Evolutionary conservation across 176 grass and related monocot species (phyloP), one percentile per base, ranked within the genome.

Genomic region (Oryza meyeriana): DNA sequence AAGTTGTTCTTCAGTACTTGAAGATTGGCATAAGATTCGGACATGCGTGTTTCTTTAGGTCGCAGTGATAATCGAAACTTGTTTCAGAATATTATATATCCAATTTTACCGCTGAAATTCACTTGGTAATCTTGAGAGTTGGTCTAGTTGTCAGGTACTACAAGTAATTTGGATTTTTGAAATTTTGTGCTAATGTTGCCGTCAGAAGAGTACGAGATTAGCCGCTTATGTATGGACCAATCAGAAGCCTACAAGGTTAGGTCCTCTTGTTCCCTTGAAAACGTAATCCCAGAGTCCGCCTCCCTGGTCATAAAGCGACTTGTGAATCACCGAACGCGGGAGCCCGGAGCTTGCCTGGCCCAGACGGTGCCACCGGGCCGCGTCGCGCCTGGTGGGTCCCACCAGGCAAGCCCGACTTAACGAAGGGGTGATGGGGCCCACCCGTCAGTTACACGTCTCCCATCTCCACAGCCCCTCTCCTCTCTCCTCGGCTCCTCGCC

Each of bases 391-490:
- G 27, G 12, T 4, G 18, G 32, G 61, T 16, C 20, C 4, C 6
- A 62, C 65, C 14, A 7, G n/a, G 29, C 70, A 3, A 76, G 30
- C 62, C 72, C 65, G 31, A 22, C n/a, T 58, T 34, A 33, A 13
- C 35, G 41, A 50, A 31, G 47, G 24, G 26, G 35, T 27, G 22
- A 0, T 8, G 47, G 75, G 69, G 36, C 81, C 81, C 81, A 75
- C 22, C 71, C 16, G 72, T 61, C 72, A 81, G 87, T 71, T 82
- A 89, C 77, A 45, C 42, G 77, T 39, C 80, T 5, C n/a, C 1
- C 69, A 22, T 24, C 35, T 42, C 22, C 44, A 0, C 35, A 4
- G 32, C 12, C 0, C 29, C 4, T 18, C 45, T 18, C 45, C 45
- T 48, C 10, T 13, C 57, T 3, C 58, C 26, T 38, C 61, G 4